A percentile compares a stretch with the other conserved stretches of the same genome.
Conservation (phyloP, 805 yeast species). For the Candida vaughaniae region DNA sequence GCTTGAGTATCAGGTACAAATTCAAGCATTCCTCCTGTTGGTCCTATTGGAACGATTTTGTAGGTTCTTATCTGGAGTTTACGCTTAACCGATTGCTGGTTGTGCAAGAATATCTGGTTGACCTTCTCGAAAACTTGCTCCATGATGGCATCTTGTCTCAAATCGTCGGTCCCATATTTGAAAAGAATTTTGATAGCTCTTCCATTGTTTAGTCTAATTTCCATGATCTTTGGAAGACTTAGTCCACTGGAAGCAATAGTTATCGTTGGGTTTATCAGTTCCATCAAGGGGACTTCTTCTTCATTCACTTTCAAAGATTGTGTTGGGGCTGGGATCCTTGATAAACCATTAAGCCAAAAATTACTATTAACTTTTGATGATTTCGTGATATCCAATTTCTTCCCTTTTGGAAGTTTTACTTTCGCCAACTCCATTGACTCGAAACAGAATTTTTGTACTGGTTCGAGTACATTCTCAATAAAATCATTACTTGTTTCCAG, state of each 20-base stretch:
- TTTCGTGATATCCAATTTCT: constrained; percentile 29
- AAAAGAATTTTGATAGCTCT: constrained; percentile 55
- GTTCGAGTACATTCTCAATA: constrained; percentile 28
- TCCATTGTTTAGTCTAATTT: constrained; percentile 59
- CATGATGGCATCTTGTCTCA: constrained; percentile 96
- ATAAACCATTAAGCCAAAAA: constrained; percentile 52
- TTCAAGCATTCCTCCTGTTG: constrained; percentile 84
- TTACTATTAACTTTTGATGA: constrained; percentile 33
- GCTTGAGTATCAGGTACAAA: constrained; percentile 80
- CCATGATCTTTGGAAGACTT: constrained; percentile 81
- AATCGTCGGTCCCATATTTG: constrained; percentile 87
- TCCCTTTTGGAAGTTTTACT: constrained; percentile 37
- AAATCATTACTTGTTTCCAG: constrained; percentile 1
- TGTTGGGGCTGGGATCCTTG: constrained; percentile 70
- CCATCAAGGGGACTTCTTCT: constrained; percentile 44
- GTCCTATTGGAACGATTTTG: constrained; percentile 86
- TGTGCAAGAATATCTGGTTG: constrained; percentile 57
- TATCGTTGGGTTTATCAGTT: constrained; percentile 44
- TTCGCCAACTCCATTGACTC: constrained; percentile 53
- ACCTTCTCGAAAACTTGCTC: constrained; percentile 93
- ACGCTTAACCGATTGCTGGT: constrained; percentile 57
- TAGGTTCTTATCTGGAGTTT: constrained; percentile 72
- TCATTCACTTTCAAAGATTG: constrained; percentile 11
- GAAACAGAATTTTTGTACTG: constrained; percentile 52
- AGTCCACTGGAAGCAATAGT: constrained; percentile 77